Evolutionary conservation across 306 rosid species (phyloP).

Genomic region (Carpinus fangiana): DNA sequence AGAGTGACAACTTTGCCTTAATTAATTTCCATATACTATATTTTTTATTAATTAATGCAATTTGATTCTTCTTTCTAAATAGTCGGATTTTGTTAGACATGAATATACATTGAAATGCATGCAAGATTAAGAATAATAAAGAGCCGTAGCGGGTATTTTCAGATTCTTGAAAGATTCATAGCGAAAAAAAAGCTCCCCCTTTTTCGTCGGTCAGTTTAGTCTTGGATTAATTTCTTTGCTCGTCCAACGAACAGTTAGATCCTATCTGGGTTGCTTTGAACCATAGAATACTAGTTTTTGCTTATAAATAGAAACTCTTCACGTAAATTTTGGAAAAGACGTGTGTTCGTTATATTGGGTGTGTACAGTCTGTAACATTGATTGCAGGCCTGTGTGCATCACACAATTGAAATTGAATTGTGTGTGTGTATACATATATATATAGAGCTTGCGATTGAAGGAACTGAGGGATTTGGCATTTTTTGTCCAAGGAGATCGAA

Average conservation of each 20-base stretch:
- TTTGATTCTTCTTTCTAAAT: background rate
- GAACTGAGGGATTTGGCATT: background rate
- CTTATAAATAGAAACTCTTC: background rate
- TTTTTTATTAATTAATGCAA: too few relatives aligned
- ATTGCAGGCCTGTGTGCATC: background rate
- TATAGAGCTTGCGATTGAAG: background rate
- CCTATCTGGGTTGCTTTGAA: background rate
- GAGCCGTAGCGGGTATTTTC: background rate
- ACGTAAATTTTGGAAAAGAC: background rate
- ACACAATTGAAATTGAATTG: background rate
- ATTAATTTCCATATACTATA: too few relatives aligned
- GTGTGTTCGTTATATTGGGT: background rate
- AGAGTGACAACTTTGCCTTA: too few relatives aligned
- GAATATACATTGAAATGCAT: background rate
- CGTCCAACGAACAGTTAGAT: background rate
- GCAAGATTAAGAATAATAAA: background rate
- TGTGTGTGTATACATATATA: too few relatives aligned
- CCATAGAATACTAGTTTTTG: background rate
- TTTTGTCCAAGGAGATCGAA: background rate
- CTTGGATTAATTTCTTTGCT: background rate
- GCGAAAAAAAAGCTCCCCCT: background rate
- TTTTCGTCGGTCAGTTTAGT: background rate
- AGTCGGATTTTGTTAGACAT: background rate
- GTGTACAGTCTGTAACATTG: background rate
- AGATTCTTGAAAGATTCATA: background rate